Evolutionary conservation across 805 yeast genomes (phyloP).

Genomic region (Ogataea trehaloabstinens): DNA sequence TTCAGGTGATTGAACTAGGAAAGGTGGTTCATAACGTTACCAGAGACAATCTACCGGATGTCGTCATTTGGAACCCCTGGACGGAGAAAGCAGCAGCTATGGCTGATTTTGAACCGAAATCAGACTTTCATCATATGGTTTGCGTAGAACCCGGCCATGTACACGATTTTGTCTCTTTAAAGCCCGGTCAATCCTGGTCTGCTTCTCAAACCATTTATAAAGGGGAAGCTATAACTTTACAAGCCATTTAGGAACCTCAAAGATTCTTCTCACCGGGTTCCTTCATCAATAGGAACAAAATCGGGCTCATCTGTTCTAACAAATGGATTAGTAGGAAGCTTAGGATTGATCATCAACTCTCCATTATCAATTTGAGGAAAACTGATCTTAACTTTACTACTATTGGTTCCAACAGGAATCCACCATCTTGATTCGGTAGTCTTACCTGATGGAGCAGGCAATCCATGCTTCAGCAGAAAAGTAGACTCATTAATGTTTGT

Average conservation of each 20-base stretch:
- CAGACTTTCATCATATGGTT: constrained; percentile 82
- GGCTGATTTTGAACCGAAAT: constrained; percentile 86
- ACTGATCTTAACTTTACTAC: constrained; percentile 58
- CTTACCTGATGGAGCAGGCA: constrained; percentile 91
- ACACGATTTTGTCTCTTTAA: constrained; percentile 57
- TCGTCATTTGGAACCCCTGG: constrained; percentile 99
- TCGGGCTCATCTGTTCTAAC: constrained; percentile 49
- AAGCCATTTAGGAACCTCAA: constrained; percentile 51
- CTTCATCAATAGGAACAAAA: constrained; percentile 35
- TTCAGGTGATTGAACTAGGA: constrained; percentile 72
- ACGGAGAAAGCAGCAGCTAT: constrained; percentile 72
- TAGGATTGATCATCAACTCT: constrained; percentile 60
- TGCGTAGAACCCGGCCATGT: constrained; percentile 96
- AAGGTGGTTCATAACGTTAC: constrained; percentile 66
- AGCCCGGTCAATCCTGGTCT: constrained; percentile 74
- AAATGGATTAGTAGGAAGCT: constrained; percentile 72
- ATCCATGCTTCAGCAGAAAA: constrained; percentile 32
- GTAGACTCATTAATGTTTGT: constrained; percentile 16
- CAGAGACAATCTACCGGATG: constrained; percentile 56
- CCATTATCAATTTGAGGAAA: constrained; percentile 47
- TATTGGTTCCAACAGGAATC: constrained; percentile 65
- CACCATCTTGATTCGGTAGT: constrained; percentile 73
- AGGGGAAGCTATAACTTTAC: constrained; percentile 61
- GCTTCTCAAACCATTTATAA: constrained; percentile 62
- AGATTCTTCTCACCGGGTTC: background rate